These are phyloP conservation scores for cucumber (Cucumis sativus) DNA, from an alignment of 306 rosid species.

Conservation along the genomic window DNA sequence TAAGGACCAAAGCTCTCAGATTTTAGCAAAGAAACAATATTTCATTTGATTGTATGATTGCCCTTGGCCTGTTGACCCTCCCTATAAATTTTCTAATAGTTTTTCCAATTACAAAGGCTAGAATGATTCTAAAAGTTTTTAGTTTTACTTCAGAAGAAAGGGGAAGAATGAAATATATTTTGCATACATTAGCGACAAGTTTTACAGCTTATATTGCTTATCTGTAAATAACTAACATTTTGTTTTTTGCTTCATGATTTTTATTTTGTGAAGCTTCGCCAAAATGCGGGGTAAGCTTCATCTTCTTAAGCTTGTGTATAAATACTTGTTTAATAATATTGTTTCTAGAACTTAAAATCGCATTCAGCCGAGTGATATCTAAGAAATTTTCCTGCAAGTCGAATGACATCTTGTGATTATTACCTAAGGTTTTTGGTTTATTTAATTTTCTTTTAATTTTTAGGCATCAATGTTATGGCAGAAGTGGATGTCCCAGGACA, in stretches of 20 bases:
- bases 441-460: background rate
- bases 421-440: background rate
- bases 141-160: background rate
- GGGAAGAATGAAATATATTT: background rate
- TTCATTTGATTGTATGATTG: background rate
- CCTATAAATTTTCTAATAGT: background rate
- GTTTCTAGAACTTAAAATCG: background rate
- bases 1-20: background rate
- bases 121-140: background rate
- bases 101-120: background rate
- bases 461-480: constrained; percentile 91
- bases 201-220: constrained; percentile 11
- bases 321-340: background rate
- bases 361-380: background rate
- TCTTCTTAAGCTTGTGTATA: background rate
- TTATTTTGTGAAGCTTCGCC: constrained; percentile 57
- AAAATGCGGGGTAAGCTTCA: constrained; percentile 63
- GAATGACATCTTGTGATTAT: background rate
- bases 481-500: constrained; percentile 97
- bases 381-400: background rate
- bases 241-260: constrained; percentile 20
- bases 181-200: too few relatives aligned
- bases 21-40: background rate
- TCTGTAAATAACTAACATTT: constrained; percentile 22
- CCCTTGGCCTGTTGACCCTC: background rate